Evolutionary conservation across 768 basidiomycete genomes (phyloP).

Genomic region (Macrolepiota fuliginosa): DNA sequence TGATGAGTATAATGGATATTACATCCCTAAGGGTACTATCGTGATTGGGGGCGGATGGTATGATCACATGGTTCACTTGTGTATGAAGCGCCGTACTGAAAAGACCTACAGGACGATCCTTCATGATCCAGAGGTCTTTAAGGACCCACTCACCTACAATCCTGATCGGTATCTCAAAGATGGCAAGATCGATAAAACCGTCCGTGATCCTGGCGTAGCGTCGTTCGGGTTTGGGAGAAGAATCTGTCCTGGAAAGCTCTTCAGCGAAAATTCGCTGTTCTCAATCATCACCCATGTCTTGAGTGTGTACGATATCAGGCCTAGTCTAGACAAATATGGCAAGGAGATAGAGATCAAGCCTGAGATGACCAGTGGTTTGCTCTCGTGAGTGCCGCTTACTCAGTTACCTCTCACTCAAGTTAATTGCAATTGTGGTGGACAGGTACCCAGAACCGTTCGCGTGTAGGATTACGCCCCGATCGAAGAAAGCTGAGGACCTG

Average conservation of each 20-base stretch:
- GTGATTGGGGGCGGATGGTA: conserved; percentile 29
- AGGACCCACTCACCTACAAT: conserved; percentile 3
- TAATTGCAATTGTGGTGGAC: not conserved
- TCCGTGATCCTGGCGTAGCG: conserved; percentile 6
- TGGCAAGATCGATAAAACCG: conserved; percentile 4
- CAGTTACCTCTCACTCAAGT: not conserved
- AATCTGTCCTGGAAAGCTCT: conserved; percentile 5
- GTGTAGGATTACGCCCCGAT: conserved; percentile 9
- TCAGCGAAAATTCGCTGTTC: not conserved
- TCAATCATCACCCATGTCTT: not conserved
- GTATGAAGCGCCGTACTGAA: not conserved
- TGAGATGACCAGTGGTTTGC: no score
- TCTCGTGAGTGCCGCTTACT: conserved; percentile 5
- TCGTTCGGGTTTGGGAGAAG: conserved; percentile 6
- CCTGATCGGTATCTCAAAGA: conserved; percentile 14
- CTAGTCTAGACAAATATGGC: not conserved
- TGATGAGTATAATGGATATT: conserved; percentile 28
- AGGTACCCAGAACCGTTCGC: conserved; percentile 8
- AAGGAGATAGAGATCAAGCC: not conserved
- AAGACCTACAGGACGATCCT: conserved; percentile 6
- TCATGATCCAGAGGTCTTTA: conserved; percentile 10
- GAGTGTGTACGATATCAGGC: no score
- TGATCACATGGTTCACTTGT: not conserved
- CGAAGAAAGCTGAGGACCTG: not conserved
- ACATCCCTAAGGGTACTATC: no score